Evolutionary conservation across 78 protist genomes (phyloP), one percentile per base, ranked within the genome.

Genomic region (Planoprotostelium fungivorum): DNA sequence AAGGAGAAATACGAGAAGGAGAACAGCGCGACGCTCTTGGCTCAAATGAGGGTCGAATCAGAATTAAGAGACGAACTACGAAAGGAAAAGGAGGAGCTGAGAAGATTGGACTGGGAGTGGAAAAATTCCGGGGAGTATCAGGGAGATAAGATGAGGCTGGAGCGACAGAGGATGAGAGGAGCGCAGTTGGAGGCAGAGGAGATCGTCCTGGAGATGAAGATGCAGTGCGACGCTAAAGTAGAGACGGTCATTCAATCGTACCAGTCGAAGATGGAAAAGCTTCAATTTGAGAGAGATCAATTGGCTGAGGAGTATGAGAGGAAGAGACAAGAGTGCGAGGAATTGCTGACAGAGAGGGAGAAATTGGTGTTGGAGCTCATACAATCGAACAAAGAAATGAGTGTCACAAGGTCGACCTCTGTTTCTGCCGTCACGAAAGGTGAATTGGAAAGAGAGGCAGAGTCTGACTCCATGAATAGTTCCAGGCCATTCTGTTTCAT

Each of bases 1-100:
- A 5, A 16, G 16, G 87, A 85, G 16, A 85, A 85, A 85, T 16
- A 36, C 16, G 87, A 85, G 87, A 85, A 36, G 87, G 87, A 85
- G 16, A 36, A 85, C 29, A 35, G 35, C 87, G 87, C 5, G n/a
- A 85, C 16, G 35, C 5, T 51, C 73, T 5, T 51, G 73, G 73
- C 16, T 25, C 73, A 51, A 16, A 51, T 51, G 73, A 5, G 73
- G 16, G 16, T 16, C 5, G 73, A 51, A 16, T 25, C 73, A 16
- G 73, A 51, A 16, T 51, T 51, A 16, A 5, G 73, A 51, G 73
- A 51, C 16, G 31, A 51, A 51, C 16, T 51, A 16, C 5, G 16
- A 16, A 51, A 51, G 16, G 73, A 51, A 16, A 16, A 51, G 73
- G 73, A 51, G 16, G 31, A 51, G 73, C 16, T 51, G 73, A 5